Evolutionary conservation across 305 asterid species (phyloP), one percentile per base, ranked within the genome.

Genomic region (Fraxinus nigra): DNA sequence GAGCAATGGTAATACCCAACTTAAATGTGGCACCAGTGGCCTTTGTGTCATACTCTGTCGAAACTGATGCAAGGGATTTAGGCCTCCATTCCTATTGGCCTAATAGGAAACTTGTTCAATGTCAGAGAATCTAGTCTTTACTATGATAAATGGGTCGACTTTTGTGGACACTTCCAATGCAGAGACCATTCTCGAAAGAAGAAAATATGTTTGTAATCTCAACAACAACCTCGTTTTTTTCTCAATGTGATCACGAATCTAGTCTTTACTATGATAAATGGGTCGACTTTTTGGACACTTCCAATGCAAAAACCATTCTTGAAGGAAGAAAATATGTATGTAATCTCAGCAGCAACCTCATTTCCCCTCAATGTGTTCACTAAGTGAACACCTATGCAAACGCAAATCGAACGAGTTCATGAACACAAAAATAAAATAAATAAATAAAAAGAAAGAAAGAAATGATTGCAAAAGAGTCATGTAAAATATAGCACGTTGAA

Each of bases 51-150:
- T 90, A 94, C 92, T 94, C 94, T 0, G 96, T 94, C 33, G 98
- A 92, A 76, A 94, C 43, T 3, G 95, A 91, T 34, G 87, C 92
- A 11, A 91, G 82, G 9, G 98, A 92, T 83, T 92, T 92, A 16
- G 93, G 94, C 84, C 97, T 87, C 97, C 96, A 94, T 85, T 90
- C 92, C 54, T 92, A 87, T 81, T 92, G 97, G 87, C 90, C 87
- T 83, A 87, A 82, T 20, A 35, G 40, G 97, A 95, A 78, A 92
- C 37, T 4, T 33, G 37, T 33, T 5, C 6, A 33, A 32, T 32
- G 34, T 32, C 4, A 32, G 34, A 32, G 26, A 24, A 24, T 24
- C 26, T 24, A 24, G 26, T 24, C 26, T 24, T 24, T 24, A 24
- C 26, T 24, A 24, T 24, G 26, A 24, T 24, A 1, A 24, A 24